phyloP scores from a whole-genome alignment of 768 basidiomycete genomes.

The Mycena metata region DNA sequence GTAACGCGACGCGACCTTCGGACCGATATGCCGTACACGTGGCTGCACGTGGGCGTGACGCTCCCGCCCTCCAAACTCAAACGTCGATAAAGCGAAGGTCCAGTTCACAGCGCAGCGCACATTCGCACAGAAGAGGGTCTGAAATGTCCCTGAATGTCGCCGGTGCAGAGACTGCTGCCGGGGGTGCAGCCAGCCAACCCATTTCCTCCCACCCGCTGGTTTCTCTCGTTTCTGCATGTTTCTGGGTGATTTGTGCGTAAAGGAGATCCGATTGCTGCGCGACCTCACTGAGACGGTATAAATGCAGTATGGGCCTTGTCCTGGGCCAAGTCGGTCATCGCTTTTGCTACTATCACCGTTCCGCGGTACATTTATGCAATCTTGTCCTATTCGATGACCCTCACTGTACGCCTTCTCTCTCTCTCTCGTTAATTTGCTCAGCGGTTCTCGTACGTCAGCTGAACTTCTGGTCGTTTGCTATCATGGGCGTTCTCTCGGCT shows the following conservation, averaged over 20 bases:
- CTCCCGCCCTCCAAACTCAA: too few species aligned
- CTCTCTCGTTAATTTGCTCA: slow-evolving; percentile 14
- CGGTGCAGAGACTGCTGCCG: slow-evolving; percentile 1
- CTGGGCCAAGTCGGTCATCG: slow-evolving; percentile 79
- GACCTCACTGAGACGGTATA: slow-evolving; percentile 25
- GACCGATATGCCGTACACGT: too few species aligned
- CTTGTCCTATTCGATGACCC: slow-evolving; percentile 89
- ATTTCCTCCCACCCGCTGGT: slow-evolving; percentile 72
- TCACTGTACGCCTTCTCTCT: slow-evolving; percentile 69
- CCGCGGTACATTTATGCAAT: slow-evolving; percentile 84
- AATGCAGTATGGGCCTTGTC: slow-evolving; percentile 83
- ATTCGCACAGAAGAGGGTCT: neutral
- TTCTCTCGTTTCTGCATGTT: slow-evolving; percentile 82
- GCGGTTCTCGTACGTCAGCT: slow-evolving; percentile 60
- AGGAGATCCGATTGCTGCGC: slow-evolving; percentile 14
- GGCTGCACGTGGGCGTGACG: too few species aligned
- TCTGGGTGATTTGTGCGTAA: slow-evolving; percentile 85
- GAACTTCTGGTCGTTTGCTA: slow-evolving; percentile 91
- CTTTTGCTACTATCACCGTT: slow-evolving; percentile 86
- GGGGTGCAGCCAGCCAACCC: slow-evolving; percentile 6
- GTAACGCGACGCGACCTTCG: too few species aligned
- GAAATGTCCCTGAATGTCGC: neutral
- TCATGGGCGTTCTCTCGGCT: slow-evolving; percentile 77
- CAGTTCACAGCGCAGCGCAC: too few species aligned
- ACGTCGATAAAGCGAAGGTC: too few species aligned